Evolutionary conservation across 2,329 filamentous ascomycete genomes (phyloP).

Genomic region (Trichoderma citrinoviride): DNA sequence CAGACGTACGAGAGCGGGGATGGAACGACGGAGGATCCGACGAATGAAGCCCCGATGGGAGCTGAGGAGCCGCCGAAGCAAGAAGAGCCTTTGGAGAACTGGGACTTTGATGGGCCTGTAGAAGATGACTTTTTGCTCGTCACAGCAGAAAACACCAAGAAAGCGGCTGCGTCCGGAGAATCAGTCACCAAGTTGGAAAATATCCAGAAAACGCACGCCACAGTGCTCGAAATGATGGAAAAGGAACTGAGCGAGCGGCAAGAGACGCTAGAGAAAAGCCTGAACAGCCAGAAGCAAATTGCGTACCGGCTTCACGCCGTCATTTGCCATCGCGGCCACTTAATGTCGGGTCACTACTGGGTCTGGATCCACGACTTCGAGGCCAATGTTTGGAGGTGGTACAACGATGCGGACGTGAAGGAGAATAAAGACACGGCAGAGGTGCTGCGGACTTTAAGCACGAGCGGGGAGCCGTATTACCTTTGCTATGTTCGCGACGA

Average conservation of each 20-base stretch:
- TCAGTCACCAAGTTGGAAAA: conserved; percentile 21
- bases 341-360: conserved; percentile 86
- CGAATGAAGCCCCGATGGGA: background rate
- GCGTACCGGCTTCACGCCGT: conserved; percentile 86
- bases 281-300: conserved; percentile 57
- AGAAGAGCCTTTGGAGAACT: conserved; percentile 23
- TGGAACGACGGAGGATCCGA: conserved; percentile 18
- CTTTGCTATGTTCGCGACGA: conserved; percentile 77
- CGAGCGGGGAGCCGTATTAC: conserved; percentile 75
- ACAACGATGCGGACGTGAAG: conserved; percentile 84
- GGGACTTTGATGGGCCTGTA: conserved; percentile 41
- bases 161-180: background rate
- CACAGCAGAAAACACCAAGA: conserved; percentile 20
- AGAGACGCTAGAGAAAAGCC: conserved; percentile 29
- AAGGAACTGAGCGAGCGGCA: conserved; percentile 39
- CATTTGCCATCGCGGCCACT: conserved; percentile 80
- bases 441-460: conserved; percentile 66
- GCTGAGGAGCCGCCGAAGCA: conserved; percentile 7
- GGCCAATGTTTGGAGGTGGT: conserved; percentile 79
- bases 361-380: conserved; percentile 93
- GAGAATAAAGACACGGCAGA: conserved; percentile 62
- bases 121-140: conserved; percentile 39
- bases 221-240: conserved; percentile 45
- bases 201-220: conserved; percentile 27
- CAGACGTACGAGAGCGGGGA: conserved; percentile 31